Conservation (phyloP, 163 green algal species). For the Volvox carteri region DNA sequence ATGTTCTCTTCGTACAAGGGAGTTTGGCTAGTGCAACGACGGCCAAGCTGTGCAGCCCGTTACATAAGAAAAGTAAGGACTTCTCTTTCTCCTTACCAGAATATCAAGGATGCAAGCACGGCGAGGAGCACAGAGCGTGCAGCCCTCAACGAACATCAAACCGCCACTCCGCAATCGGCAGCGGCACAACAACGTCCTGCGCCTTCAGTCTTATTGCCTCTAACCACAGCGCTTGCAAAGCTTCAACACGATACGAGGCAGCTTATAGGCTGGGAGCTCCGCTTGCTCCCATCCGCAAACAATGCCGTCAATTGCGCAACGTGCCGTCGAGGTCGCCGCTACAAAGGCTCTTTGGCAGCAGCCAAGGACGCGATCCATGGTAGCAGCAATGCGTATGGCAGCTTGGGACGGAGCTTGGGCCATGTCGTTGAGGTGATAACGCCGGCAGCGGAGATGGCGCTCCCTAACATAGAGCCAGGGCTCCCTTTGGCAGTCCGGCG, state of each 20-base stretch:
- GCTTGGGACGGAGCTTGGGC: background rate
- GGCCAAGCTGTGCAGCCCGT: too few species aligned
- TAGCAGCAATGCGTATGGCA: background rate
- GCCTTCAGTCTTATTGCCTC: background rate
- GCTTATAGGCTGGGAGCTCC: constrained; percentile 24
- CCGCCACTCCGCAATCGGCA: background rate
- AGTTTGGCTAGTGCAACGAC: too few species aligned
- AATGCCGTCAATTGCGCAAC: background rate
- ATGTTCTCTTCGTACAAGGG: too few species aligned
- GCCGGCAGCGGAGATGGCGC: background rate
- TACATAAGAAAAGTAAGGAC: too few species aligned
- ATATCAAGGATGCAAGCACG: too few species aligned
- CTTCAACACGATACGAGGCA: background rate
- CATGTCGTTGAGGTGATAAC: background rate
- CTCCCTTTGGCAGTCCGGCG: too few species aligned
- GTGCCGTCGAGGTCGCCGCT: background rate
- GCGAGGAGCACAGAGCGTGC: too few species aligned
- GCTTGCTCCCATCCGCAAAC: background rate
- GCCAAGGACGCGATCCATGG: background rate
- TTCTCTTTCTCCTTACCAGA: too few species aligned
- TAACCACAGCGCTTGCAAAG: background rate
- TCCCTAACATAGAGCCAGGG: too few species aligned
- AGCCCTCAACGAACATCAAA: background rate
- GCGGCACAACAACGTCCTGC: too few species aligned
- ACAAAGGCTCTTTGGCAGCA: too few species aligned